Base-by-base conservation (phyloP, 2,329 filamentous ascomycete genomes). In the Mycosphaerella sp. region DNA sequence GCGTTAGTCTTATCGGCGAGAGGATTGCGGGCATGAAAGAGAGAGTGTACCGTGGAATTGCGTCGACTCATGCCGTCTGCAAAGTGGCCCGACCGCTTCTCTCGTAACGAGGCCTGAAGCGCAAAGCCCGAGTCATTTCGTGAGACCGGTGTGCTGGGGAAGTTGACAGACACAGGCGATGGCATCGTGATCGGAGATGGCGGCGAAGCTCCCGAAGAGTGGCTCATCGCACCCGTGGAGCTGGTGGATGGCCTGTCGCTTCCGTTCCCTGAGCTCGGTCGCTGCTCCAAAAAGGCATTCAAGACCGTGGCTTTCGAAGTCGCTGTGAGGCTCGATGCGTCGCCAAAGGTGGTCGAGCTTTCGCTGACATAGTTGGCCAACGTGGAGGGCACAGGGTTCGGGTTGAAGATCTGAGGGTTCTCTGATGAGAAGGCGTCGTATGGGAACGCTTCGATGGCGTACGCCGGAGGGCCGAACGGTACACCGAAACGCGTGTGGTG, bases 61-160 rank as follows among this genome's bases (percentile, higher is more conserved):
- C 92, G 83, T 56, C 91, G 82, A n/a, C 86, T 86, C 60, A 77
- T 42, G 38, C 51, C 58, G 43, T 58, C 87, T 10, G 46, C 46
- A 62, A 97, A 95, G 69, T 96, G 89, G 1, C 88, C 91, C 2
- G 93, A 97, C 48, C 92, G 83, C 75, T 97, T 98, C 73, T 97
- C 93, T 32, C 90, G 84, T 54, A 98, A 76, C 4, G 89, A 95
- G 14, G 87, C 83, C 59, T 91, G 85, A 53, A 95, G 76, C 36
- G 89, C 87, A 70, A 93, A 95, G 1, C 89, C 92, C 4, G 92
- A 96, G 67, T 98, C 93, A 65, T 86, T 95, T 12, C 90, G 81
- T 5, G 90, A 95, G n/a, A 87, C 81, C 0, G 88, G 86, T 2
- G 88, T 92, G 2, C 80, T 80, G 7, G 89, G 86, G 67, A 95